phyloP scores from a whole-genome alignment of 306 rosid genomes.

The Erythrophleum fordii region DNA sequence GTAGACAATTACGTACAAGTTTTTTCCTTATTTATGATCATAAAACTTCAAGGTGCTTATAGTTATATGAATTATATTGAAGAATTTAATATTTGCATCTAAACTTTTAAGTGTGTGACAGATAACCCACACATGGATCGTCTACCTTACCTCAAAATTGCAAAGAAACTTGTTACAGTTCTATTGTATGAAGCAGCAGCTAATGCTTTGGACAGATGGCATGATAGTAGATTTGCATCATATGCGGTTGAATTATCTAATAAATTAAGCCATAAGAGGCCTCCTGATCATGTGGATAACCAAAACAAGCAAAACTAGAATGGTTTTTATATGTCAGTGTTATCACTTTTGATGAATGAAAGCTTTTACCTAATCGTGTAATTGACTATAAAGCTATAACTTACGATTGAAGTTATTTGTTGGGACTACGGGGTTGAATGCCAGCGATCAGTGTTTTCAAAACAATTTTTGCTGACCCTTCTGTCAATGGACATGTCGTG shows the following conservation, averaged over 20 bases:
- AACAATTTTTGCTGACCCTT: not conserved
- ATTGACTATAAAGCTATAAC: not conserved
- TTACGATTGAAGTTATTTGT: not conserved
- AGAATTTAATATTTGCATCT: not conserved
- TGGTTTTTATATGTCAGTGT: not conserved
- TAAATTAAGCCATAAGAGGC: too few relatives aligned
- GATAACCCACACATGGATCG: not conserved
- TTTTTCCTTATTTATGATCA: too few relatives aligned
- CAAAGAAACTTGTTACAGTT: not conserved
- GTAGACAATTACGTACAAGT: too few relatives aligned
- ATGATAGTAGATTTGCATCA: not conserved
- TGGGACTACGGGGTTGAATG: not conserved
- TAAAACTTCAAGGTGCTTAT: not conserved
- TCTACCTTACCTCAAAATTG: not conserved
- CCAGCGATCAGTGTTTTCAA: not conserved
- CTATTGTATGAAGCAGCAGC: not conserved
- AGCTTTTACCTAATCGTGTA: not conserved
- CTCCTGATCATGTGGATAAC: not conserved
- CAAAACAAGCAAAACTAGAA: not conserved
- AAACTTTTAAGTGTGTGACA: not conserved
- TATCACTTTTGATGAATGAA: not conserved
- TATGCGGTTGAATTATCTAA: not conserved
- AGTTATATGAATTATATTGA: not conserved
- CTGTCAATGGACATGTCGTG: not conserved
- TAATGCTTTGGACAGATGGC: not conserved